Percentiles rank a stretch among this genome's conserved stretches.
phyloP scores from a whole-genome alignment of 768 basidiomycete genomes.

The Cystofilobasidium bisporidii region DNA sequence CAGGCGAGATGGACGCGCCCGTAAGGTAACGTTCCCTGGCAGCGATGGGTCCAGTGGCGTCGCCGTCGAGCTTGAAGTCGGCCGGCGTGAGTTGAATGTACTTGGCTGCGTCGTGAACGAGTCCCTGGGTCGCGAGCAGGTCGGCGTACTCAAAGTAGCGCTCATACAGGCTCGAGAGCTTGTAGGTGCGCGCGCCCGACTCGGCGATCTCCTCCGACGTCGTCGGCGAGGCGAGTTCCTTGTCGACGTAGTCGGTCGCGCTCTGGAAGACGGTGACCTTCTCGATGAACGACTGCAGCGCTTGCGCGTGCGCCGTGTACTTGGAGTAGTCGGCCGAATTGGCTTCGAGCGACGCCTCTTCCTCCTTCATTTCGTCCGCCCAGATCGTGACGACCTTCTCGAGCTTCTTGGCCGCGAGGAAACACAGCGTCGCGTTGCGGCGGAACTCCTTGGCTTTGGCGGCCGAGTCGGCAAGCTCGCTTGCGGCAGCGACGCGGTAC shows the following conservation, averaged over 20 bases:
- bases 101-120: conserved; percentile 66
- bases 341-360: conserved; percentile 53
- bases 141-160: conserved; percentile 94
- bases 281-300: conserved; percentile 87
- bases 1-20: conserved; percentile 30
- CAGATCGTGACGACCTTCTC: conserved; percentile 85
- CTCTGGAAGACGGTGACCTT: conserved; percentile 86
- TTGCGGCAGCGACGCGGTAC: conserved; percentile 48
- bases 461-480: conserved; percentile 41
- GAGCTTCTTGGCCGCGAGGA: conserved; percentile 78
- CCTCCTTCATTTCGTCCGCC: conserved; percentile 79
- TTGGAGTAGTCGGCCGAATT: conserved; percentile 32
- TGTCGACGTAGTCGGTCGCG: conserved; percentile 50
- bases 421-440: conserved; percentile 85
- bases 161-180: conserved; percentile 77
- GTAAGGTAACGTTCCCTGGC: conserved; percentile 38
- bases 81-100: conserved; percentile 71
- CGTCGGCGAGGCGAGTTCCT: conserved; percentile 50
- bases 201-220: conserved; percentile 43
- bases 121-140: conserved; percentile 78
- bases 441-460: conserved; percentile 47
- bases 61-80: conserved; percentile 60
- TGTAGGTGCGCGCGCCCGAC: conserved; percentile 56
- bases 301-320: conserved; percentile 71
- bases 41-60: conserved; percentile 33